phyloP scores from a whole-genome alignment of 345 rosid genomes.

The Bruguiera gymnorhiza region DNA sequence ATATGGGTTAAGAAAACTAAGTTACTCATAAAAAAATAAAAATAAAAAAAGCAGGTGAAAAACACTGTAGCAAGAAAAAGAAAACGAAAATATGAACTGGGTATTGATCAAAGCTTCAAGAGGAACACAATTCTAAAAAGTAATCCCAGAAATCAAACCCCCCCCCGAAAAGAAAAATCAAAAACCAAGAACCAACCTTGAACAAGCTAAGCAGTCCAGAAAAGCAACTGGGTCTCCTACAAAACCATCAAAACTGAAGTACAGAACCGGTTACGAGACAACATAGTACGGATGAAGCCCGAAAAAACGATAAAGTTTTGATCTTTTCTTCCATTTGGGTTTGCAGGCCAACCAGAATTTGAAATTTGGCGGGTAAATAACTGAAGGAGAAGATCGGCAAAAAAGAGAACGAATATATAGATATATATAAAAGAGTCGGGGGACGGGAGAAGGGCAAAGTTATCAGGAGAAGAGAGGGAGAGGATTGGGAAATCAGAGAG shows the following conservation, averaged over 20 bases:
- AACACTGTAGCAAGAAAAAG: not conserved
- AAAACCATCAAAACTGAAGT: slow-evolving; percentile 7
- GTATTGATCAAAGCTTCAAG: not conserved
- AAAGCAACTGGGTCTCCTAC: not conserved
- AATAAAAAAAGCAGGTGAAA: not conserved
- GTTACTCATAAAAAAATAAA: not conserved
- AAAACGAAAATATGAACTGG: not conserved
- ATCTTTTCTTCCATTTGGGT: too few species aligned
- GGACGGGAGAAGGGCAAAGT: slow-evolving; percentile 5
- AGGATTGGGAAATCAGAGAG: slow-evolving; percentile 14
- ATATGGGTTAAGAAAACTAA: not conserved
- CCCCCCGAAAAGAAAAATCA: not conserved
- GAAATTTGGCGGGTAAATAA: slow-evolving; percentile 23
- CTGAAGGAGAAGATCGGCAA: slow-evolving; percentile 23
- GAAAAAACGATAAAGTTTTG: not conserved
- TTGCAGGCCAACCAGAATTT: slow-evolving; percentile 10
- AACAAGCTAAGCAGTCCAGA: slow-evolving; percentile 1
- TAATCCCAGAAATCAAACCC: too few species aligned
- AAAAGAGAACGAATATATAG: not conserved
- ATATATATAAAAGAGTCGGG: not conserved
- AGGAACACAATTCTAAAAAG: not conserved
- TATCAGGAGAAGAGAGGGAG: not conserved
- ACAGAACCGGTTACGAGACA: not conserved
- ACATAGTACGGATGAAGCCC: slow-evolving; percentile 4
- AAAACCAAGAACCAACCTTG: slow-evolving; percentile 1